A percentile compares a stretch with the other conserved stretches of the same genome.
phyloP scores from a whole-genome alignment of 805 yeast species.

The Saturnispora diversa region DNA sequence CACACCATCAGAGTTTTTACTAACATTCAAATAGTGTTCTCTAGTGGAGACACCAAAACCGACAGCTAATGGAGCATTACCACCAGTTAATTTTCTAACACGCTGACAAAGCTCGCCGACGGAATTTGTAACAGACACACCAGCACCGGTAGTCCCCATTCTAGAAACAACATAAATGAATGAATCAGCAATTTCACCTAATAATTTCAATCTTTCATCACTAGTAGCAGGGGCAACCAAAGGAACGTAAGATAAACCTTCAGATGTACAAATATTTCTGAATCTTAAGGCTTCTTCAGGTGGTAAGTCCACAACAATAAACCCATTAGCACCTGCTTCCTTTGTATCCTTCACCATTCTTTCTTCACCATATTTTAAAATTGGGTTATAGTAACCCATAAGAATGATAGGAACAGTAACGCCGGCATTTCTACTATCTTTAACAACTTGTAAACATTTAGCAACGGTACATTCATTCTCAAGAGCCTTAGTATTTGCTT shows the following conservation, averaged over 20 bases:
- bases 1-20: conserved; percentile 83
- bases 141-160: conserved; percentile 97
- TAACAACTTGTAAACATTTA: conserved; percentile 62
- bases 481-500: conserved; percentile 75
- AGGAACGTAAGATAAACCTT: conserved; percentile 81
- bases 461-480: conserved; percentile 71
- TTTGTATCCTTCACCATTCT: conserved; percentile 70
- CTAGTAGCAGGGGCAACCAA: conserved; percentile 95
- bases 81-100: conserved; percentile 67
- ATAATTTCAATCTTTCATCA: conserved; percentile 70
- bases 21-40: conserved; percentile 78
- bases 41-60: conserved; percentile 96
- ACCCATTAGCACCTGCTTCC: conserved; percentile 90
- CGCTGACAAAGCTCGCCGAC: conserved; percentile 62
- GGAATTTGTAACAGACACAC: conserved; percentile 52
- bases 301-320: conserved; percentile 89
- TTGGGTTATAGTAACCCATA: conserved; percentile 98
- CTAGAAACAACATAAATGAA: conserved; percentile 94
- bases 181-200: conserved; percentile 85
- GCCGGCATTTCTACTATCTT: conserved; percentile 71
- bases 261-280: conserved; percentile 58
- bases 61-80: conserved; percentile 78
- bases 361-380: conserved; percentile 82
- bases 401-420: conserved; percentile 81
- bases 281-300: conserved; percentile 94